Conservation (phyloP, 805 yeast genomes). For the Phaffomyces thermotolerans region DNA sequence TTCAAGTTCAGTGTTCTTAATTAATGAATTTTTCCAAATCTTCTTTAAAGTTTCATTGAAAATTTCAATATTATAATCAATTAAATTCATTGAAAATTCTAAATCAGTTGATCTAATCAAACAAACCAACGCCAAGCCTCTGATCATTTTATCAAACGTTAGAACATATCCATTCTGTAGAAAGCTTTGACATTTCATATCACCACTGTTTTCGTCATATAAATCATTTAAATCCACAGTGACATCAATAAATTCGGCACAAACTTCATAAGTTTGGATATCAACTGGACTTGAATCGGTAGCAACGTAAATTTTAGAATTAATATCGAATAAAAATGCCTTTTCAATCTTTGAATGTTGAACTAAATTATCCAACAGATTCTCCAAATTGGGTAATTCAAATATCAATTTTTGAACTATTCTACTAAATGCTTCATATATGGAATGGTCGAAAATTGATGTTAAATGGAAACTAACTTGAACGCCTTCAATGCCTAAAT, state of each 20-base stretch:
- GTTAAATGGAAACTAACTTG: slow-evolving; percentile 88
- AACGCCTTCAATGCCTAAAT: slow-evolving; percentile 84
- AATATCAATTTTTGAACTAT: slow-evolving; percentile 88
- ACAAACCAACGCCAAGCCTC: slow-evolving; percentile 88
- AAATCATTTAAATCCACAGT: slow-evolving; percentile 80
- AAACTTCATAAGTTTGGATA: slow-evolving; percentile 90
- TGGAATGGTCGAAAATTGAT: slow-evolving; percentile 90
- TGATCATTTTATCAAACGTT: slow-evolving; percentile 83
- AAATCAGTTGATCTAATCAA: slow-evolving; percentile 50
- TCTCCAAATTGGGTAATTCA: slow-evolving; percentile 82
- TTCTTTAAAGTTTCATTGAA: slow-evolving; percentile 71
- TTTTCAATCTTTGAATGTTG: slow-evolving; percentile 89
- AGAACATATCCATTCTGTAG: slow-evolving; percentile 79
- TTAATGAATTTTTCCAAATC: slow-evolving; percentile 38
- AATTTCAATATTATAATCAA: slow-evolving; percentile 82
- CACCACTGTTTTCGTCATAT: slow-evolving; percentile 35
- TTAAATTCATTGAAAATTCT: slow-evolving; percentile 50
- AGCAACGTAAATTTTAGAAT: slow-evolving; percentile 89
- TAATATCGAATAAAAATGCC: slow-evolving; percentile 85
- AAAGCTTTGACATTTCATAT: slow-evolving; percentile 60
- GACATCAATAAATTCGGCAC: slow-evolving; percentile 95
- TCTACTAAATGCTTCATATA: slow-evolving; percentile 90
- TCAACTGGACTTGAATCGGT: slow-evolving; percentile 96
- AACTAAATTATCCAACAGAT: slow-evolving; percentile 79
- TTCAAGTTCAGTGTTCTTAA: slow-evolving; percentile 26